These are phyloP conservation scores for Fragaria iinumae DNA, from an alignment of 306 rosid species.

Conservation along the genomic window DNA sequence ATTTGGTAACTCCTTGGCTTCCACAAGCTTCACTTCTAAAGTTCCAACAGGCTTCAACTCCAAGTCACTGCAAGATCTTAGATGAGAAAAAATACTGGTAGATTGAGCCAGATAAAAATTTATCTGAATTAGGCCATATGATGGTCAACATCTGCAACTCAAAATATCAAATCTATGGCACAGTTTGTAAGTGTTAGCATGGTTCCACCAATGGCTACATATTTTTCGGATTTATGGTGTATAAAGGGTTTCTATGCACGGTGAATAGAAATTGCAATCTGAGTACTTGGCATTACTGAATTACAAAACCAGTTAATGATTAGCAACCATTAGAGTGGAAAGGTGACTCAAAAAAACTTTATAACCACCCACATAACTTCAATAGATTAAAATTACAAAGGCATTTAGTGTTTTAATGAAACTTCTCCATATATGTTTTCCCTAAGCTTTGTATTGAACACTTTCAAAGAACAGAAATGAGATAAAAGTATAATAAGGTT, in stretches of 20 bases:
- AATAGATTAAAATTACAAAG: too few relatives aligned
- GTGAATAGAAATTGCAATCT: neutral
- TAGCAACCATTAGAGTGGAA: neutral
- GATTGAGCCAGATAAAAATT: neutral
- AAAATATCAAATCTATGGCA: neutral
- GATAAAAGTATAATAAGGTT: neutral
- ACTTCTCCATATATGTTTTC: neutral
- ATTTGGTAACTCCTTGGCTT: conserved; percentile 72
- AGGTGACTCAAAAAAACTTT: neutral
- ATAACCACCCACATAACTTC: neutral
- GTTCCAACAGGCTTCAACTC: conserved; percentile 82
- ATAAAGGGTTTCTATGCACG: neutral
- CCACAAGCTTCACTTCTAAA: conserved; percentile 84
- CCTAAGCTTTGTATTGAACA: neutral
- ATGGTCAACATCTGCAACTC: neutral
- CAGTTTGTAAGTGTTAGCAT: neutral
- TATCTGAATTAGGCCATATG: neutral
- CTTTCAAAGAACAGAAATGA: neutral
- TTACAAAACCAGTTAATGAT: neutral
- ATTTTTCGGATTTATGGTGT: neutral
- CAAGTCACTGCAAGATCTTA: conserved; percentile 53
- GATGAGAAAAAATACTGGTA: neutral
- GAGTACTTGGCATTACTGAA: neutral
- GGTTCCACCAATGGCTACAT: neutral
- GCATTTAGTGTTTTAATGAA: neutral